phyloP scores from a whole-genome alignment of 208 protist genomes.

The Blastocrithidia nonstop region DNA sequence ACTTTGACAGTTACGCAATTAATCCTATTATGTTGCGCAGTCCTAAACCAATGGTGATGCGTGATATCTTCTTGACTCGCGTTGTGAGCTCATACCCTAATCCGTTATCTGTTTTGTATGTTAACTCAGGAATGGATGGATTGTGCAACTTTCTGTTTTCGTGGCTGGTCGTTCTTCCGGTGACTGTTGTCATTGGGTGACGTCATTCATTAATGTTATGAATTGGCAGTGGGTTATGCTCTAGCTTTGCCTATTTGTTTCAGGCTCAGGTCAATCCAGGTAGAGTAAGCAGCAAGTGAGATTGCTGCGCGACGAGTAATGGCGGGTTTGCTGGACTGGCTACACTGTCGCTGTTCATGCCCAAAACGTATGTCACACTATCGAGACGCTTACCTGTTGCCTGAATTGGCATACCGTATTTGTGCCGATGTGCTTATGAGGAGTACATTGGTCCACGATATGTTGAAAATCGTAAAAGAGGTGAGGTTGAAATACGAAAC shows the following conservation, averaged over 20 bases:
- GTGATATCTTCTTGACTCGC: conserved; percentile 71
- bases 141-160: conserved; percentile 35
- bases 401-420: conserved; percentile 37
- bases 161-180: conserved; percentile 42
- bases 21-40: conserved; percentile 64
- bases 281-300: conserved; percentile 33
- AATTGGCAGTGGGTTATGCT: conserved; percentile 49
- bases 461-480: conserved; percentile 23
- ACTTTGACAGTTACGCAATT: conserved; percentile 69
- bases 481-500: conserved; percentile 56
- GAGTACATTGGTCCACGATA: conserved; percentile 60
- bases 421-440: conserved; percentile 57
- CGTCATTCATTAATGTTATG: conserved; percentile 35
- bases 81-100: conserved; percentile 40
- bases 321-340: conserved; percentile 57
- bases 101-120: conserved; percentile 68
- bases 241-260: conserved; percentile 76
- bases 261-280: conserved; percentile 22
- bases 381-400: conserved; percentile 26
- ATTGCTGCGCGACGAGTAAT: conserved; percentile 57
- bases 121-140: conserved; percentile 29
- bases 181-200: conserved; percentile 42
- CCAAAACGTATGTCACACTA: conserved; percentile 28
- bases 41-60: conserved; percentile 70
- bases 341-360: conserved; percentile 49